phyloP scores from a whole-genome alignment of 805 yeast species.

The Candida taoyuanica region DNA sequence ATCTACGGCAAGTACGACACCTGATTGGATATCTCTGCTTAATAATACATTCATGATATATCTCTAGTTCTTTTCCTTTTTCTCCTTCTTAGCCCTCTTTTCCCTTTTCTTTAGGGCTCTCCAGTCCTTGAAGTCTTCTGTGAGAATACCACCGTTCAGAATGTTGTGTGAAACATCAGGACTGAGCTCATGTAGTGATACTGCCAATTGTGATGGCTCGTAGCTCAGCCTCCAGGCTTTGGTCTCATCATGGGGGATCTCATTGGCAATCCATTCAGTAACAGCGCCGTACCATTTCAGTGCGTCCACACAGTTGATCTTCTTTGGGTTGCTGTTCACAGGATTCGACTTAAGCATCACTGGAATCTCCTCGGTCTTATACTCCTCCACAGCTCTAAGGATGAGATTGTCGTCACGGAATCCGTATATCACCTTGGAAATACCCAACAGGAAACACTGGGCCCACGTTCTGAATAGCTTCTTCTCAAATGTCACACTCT shows the following conservation, averaged over 20 bases:
- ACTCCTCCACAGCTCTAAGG: constrained; percentile 70
- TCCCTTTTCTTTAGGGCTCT: constrained; percentile 28
- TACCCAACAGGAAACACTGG: constrained; percentile 85
- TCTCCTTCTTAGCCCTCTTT: constrained; percentile 6
- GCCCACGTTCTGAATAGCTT: constrained; percentile 86
- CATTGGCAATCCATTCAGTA: constrained; percentile 66
- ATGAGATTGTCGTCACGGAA: constrained; percentile 71
- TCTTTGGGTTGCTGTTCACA: constrained; percentile 34
- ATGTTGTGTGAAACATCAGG: constrained; percentile 33
- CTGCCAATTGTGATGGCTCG: constrained; percentile 49
- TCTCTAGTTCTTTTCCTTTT: constrained; percentile 1
- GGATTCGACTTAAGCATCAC: constrained; percentile 52
- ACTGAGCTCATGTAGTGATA: constrained; percentile 46
- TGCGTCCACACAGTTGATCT: constrained; percentile 70
- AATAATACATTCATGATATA: background rate
- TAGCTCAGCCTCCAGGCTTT: constrained; percentile 53
- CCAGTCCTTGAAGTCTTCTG: constrained; percentile 52
- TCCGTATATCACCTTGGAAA: constrained; percentile 78
- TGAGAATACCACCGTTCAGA: constrained; percentile 40
- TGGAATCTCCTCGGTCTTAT: constrained; percentile 75
- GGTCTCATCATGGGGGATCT: constrained; percentile 49
- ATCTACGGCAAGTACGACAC: constrained; percentile 9
- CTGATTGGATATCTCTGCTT: background rate
- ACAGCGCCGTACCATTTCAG: constrained; percentile 84
- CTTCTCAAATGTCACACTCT: constrained; percentile 63